Evolutionary conservation across 2,329 filamentous ascomycete genomes (phyloP).

Genomic region (Aspergillus neoniger): DNA sequence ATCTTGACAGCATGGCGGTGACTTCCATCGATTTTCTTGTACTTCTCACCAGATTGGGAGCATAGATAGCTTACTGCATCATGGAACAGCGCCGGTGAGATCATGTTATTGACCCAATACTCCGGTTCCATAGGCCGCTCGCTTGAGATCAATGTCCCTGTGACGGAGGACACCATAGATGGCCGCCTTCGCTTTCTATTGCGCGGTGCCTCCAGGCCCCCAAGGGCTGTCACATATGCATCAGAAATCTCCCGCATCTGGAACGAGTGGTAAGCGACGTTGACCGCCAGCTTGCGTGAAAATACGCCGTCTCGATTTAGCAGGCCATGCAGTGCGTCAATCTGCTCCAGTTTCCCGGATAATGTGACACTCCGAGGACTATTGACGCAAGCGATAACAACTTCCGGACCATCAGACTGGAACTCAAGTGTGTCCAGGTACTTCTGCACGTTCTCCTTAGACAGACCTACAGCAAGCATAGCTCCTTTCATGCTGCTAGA

Average conservation of each 20-base stretch:
- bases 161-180: slow-evolving; percentile 23
- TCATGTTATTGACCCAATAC: slow-evolving; percentile 25
- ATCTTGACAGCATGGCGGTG: slow-evolving; percentile 9
- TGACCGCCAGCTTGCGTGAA: slow-evolving; percentile 15
- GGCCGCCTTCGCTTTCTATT: background rate
- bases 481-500: slow-evolving; percentile 10
- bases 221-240: background rate
- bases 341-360: slow-evolving; percentile 17
- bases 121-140: slow-evolving; percentile 7
- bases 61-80: slow-evolving; percentile 9
- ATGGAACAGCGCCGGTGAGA: slow-evolving; percentile 21
- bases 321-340: slow-evolving; percentile 10
- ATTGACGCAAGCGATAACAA: slow-evolving; percentile 26
- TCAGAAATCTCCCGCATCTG: slow-evolving; percentile 22
- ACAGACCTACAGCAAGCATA: slow-evolving; percentile 25
- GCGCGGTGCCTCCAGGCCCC: background rate
- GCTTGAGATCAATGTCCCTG: slow-evolving; percentile 6
- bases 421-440: background rate
- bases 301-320: slow-evolving; percentile 14
- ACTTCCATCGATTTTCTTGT: slow-evolving; percentile 2
- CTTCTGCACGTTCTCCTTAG: slow-evolving; percentile 6
- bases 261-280: slow-evolving; percentile 23
- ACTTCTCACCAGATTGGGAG: background rate
- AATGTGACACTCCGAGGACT: slow-evolving; percentile 23
- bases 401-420: background rate